Evolutionary conservation across 805 yeast species (phyloP).

Genomic region (Schizosaccharomyces osmophilus): DNA sequence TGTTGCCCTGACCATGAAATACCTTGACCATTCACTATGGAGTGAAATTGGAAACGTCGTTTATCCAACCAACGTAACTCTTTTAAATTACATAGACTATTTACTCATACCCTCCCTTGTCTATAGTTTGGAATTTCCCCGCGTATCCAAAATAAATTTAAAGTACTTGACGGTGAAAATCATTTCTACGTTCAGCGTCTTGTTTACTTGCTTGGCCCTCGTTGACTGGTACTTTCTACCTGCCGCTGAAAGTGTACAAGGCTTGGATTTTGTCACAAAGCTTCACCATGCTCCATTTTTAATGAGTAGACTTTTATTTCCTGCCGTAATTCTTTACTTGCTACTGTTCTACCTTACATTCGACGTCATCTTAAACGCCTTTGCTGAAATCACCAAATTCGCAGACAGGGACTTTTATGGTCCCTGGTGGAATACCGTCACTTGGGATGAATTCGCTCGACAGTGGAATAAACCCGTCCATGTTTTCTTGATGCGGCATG

Average conservation of each 20-base stretch:
- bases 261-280: constrained; percentile 14
- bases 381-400: constrained; percentile 68
- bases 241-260: not conserved
- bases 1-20: constrained; percentile 6
- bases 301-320: constrained; percentile 35
- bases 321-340: constrained; percentile 45
- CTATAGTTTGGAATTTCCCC: constrained; percentile 60
- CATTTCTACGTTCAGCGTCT: constrained; percentile 67
- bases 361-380: constrained; percentile 76
- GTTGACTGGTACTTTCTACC: constrained; percentile 24
- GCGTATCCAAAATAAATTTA: constrained; percentile 48
- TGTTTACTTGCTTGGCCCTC: constrained; percentile 53
- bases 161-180: constrained; percentile 40
- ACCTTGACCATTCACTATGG: constrained; percentile 22
- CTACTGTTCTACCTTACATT: constrained; percentile 73
- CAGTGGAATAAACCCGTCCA: constrained; percentile 93
- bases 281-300: constrained; percentile 29
- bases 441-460: constrained; percentile 82
- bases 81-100: constrained; percentile 44
- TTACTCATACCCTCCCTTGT: constrained; percentile 72
- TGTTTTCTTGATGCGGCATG: constrained; percentile 69
- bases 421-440: constrained; percentile 91
- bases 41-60: constrained; percentile 8
- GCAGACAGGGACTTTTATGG: constrained; percentile 87
- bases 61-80: constrained; percentile 54